Conservation (phyloP, 2,329 filamentous ascomycete genomes). For the Diaporthe destruens region DNA sequence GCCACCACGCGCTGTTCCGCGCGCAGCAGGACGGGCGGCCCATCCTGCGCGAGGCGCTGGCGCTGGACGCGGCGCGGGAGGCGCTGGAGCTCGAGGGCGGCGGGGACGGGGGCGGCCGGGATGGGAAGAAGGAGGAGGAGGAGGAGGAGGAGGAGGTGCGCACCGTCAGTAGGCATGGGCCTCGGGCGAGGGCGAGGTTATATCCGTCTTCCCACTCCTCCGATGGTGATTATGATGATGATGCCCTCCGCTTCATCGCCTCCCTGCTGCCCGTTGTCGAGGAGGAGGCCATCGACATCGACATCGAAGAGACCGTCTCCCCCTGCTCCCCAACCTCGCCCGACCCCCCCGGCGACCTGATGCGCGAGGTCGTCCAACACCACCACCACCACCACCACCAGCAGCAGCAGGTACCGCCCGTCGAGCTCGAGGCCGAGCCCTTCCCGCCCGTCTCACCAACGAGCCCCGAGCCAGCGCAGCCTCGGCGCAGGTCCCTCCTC, state of each 20-base stretch:
- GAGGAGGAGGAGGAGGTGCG: too few species aligned
- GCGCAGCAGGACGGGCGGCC: conserved; percentile 41
- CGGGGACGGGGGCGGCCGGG: too few species aligned
- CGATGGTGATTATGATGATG: too few species aligned
- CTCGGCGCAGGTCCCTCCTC: background rate
- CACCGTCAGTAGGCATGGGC: too few species aligned
- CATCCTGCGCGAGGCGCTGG: conserved; percentile 22
- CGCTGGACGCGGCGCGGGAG: conserved; percentile 19
- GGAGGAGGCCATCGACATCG: conserved; percentile 2
- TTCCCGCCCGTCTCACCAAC: background rate
- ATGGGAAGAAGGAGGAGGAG: too few species aligned
- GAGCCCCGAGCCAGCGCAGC: too few species aligned
- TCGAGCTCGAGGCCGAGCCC: background rate
- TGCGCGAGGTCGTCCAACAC: background rate
- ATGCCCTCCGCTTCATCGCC: too few species aligned
- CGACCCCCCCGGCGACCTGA: background rate
- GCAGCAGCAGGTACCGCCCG: background rate
- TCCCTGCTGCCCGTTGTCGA: background rate
- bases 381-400: too few species aligned
- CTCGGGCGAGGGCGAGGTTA: too few species aligned
- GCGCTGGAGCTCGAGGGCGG: too few species aligned
- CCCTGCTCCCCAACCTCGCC: background rate
- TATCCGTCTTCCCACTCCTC: too few species aligned
- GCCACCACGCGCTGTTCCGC: conserved; percentile 42
- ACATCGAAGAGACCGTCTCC: background rate